Percentiles rank a stretch among this genome's conserved stretches.
These are phyloP conservation scores for Helminthosporium solani DNA, from an alignment of 2,329 filamentous ascomycete species.

Conservation along the genomic window DNA sequence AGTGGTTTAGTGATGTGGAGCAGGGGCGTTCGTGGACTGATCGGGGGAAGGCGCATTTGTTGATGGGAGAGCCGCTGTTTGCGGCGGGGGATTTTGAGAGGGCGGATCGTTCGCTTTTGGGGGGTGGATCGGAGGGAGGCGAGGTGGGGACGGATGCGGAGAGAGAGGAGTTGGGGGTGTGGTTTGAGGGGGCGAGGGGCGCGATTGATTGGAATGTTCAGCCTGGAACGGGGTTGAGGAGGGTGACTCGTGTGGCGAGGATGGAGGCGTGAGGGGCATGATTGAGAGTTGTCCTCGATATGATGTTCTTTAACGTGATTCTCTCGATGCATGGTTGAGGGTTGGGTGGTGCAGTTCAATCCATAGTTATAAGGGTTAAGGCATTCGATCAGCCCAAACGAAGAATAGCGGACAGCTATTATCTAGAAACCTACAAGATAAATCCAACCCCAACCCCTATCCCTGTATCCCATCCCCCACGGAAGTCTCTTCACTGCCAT, in stretches of 20 bases:
- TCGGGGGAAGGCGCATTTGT: constrained; percentile 28
- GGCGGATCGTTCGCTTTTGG: constrained; percentile 18
- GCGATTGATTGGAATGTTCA: constrained; percentile 32
- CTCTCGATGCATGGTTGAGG: no score
- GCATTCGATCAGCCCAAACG: no score
- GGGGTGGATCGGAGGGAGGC: constrained; percentile 7
- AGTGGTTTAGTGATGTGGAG: constrained; percentile 32
- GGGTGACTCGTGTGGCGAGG: constrained; percentile 22
- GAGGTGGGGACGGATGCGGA: constrained; percentile 7
- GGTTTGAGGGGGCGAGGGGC: constrained; percentile 30
- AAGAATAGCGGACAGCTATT: no score
- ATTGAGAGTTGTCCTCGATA: no score
- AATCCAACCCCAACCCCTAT: no score
- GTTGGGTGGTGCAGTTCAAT: no score
- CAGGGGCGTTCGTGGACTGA: constrained; percentile 32
- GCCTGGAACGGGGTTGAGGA: constrained; percentile 27
- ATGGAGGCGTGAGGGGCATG: background rate
- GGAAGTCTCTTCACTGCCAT: no score
- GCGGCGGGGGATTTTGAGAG: constrained; percentile 38
- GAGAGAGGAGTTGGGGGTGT: constrained; percentile 17
- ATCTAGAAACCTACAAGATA: no score
- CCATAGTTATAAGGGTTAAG: no score
- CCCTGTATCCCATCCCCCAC: no score
- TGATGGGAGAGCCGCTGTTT: constrained; percentile 34
- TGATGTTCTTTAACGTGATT: no score